Evolutionary conservation across 2,329 filamentous ascomycete species (phyloP), one percentile per base, ranked within the genome.

Genomic region (Stachybotrys chlorohalonatus): DNA sequence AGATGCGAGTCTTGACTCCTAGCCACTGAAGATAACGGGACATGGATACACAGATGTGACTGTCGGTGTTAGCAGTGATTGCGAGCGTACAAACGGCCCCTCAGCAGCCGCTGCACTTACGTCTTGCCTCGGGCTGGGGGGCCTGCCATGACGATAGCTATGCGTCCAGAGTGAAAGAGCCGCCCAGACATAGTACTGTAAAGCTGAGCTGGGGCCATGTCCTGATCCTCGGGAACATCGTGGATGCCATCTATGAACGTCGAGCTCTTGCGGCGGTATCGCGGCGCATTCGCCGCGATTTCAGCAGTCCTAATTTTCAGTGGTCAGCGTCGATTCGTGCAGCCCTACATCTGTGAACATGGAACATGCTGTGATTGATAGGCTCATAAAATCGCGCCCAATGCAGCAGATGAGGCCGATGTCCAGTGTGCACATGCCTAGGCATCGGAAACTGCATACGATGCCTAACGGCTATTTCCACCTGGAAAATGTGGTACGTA

Each of bases 181-280:
- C 94, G 85, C 51, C 94, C 94, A 51, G 93, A 97, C 81, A 97
- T 95, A 53, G 94, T 99, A 70, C 91, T 96, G 76, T 99, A 99
- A 49, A 99, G 81, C 75, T 99, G 94, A 62, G 94, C 94, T 32
- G 94, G 94, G 6, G 94, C 94, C 82, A 95, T 83, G 63, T 93
- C 77, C 59, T 76, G 73, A 64, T 90, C 90, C 67, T 92, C 87
- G 8, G 89, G 84, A 53, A 95, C 80, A 76, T 97, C 93, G 73
- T 97, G 93, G 64, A 97, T 96, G 60, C 90, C 93, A 78, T 97
- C 94, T 64, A 96, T 92, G 70, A 95, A 96, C 45, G 92, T 96
- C 62, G 91, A 96, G 64, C 93, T 96, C 73, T 90, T 89, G 64
- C 94, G 87, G 60, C 92, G 86, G 69, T 95, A 95, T 62, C 89